Percentiles rank a stretch among this genome's conserved stretches.
phyloP scores from a whole-genome alignment of 23 red algal species.

The Agarophyton chilense region DNA sequence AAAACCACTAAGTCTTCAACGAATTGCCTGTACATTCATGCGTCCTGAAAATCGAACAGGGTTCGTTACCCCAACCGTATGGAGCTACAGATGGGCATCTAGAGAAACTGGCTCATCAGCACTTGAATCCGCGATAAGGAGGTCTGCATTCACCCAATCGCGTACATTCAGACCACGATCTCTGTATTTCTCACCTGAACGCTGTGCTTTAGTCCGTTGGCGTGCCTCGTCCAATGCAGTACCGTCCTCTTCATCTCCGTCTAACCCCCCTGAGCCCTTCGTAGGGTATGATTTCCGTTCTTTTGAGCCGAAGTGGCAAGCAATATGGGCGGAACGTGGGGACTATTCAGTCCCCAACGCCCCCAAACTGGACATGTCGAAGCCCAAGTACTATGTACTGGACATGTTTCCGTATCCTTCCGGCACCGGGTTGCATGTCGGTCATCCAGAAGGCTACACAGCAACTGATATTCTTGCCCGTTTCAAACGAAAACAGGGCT shows the following conservation, averaged over 20 bases:
- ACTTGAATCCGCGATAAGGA: not conserved
- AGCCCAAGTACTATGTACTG: slow-evolving; percentile 94
- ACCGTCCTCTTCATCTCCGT: not conserved
- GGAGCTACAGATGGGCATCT: slow-evolving; percentile 5
- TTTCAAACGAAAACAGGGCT: slow-evolving; percentile 89
- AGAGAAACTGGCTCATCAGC: not conserved
- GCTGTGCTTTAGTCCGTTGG: not conserved
- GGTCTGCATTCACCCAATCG: not conserved
- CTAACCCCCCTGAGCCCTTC: not conserved
- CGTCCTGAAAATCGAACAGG: not conserved
- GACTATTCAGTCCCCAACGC: slow-evolving; percentile 36
- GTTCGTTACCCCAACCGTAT: not conserved
- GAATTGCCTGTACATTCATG: not conserved
- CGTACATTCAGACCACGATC: not conserved
- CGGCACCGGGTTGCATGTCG: slow-evolving; percentile 92
- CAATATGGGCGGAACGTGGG: slow-evolving; percentile 65
- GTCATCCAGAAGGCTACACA: slow-evolving; percentile 99
- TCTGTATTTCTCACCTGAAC: not conserved
- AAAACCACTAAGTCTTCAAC: not conserved
- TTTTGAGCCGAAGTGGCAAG: slow-evolving; percentile 90
- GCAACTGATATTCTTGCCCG: slow-evolving; percentile 98
- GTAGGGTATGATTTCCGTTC: slow-evolving; percentile 83
- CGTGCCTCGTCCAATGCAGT: not conserved
- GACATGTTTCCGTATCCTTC: slow-evolving; percentile 99
- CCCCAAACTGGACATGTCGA: slow-evolving; percentile 55